A percentile compares a stretch with the other conserved stretches of the same genome.
Evolutionary conservation across 352 stramenopile species (phyloP).

Genomic region (Phytopythium helicoides): DNA sequence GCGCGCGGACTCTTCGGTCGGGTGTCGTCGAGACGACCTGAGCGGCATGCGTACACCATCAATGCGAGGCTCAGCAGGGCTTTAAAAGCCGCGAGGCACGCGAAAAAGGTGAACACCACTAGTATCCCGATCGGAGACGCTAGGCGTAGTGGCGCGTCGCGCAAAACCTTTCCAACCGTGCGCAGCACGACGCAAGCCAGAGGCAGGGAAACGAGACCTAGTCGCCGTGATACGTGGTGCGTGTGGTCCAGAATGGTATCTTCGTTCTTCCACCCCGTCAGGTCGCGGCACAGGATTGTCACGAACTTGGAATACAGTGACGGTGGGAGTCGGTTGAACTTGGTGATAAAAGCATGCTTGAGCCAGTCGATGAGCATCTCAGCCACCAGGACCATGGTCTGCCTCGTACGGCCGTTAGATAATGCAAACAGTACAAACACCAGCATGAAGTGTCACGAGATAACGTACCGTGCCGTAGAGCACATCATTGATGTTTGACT

Average conservation of each 20-base stretch:
- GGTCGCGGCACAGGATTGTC: conserved; percentile 92
- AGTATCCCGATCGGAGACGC: conserved; percentile 36
- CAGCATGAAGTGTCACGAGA: too few relatives aligned
- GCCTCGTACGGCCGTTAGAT: neutral
- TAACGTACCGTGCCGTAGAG: conserved; percentile 66
- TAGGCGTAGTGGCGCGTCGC: conserved; percentile 37
- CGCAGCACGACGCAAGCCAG: conserved; percentile 92
- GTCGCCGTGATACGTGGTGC: conserved; percentile 91
- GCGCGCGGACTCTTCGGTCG: conserved; percentile 63
- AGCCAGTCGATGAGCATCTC: conserved; percentile 98
- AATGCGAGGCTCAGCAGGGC: conserved; percentile 67
- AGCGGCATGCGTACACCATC: conserved; percentile 76
- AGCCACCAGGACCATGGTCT: conserved; percentile 88
- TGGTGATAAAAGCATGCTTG: conserved; percentile 99
- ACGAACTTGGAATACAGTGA: conserved; percentile 95
- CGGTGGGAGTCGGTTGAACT: conserved; percentile 97
- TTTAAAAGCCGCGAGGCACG: conserved; percentile 79
- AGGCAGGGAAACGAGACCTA: conserved; percentile 93
- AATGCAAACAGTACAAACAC: too few relatives aligned
- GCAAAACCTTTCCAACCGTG: conserved; percentile 69
- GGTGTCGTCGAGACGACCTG: conserved; percentile 61
- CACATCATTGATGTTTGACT: conserved; percentile 77
- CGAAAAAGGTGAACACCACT: conserved; percentile 60
- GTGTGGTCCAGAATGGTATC: conserved; percentile 93
- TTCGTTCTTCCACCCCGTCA: conserved; percentile 92